Conservation (phyloP, 768 basidiomycete genomes). For the Tricholoma sp. region DNA sequence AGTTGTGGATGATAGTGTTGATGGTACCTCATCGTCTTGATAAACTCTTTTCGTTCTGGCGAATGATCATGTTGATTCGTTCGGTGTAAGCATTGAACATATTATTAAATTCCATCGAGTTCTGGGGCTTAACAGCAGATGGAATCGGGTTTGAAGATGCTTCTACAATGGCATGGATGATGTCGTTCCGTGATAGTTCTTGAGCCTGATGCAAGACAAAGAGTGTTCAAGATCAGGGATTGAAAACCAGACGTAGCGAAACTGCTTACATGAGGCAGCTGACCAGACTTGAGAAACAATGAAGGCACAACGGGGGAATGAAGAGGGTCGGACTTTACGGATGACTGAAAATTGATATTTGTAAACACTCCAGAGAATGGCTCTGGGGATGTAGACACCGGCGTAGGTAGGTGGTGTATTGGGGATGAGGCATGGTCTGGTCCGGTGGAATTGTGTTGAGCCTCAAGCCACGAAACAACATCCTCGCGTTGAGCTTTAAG, state of each 20-base stretch:
- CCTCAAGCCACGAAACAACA: constrained; percentile 19
- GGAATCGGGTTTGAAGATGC: constrained; percentile 8
- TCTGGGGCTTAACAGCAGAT: constrained; percentile 1
- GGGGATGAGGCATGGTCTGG: constrained; percentile 5
- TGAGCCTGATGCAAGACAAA: background rate
- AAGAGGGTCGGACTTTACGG: constrained; percentile 13
- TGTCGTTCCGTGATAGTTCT: constrained; percentile 2
- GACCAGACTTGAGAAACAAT: background rate
- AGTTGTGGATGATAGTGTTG: background rate
- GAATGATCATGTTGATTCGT: constrained; percentile 11
- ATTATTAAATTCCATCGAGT: constrained; percentile 10
- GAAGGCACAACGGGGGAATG: constrained; percentile 15
- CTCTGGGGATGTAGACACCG: constrained; percentile 20
- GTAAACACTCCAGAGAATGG: constrained; percentile 9
- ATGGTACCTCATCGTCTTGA: background rate
- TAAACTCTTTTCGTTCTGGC: constrained; percentile 4
- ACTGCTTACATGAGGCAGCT: constrained; percentile 5
- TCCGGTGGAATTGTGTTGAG: background rate
- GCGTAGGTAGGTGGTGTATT: constrained; percentile 17
- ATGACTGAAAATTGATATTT: background rate
- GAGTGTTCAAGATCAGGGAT: background rate
- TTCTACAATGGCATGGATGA: constrained; percentile 18
- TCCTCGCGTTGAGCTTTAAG: constrained; percentile 18
- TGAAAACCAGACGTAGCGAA: background rate
- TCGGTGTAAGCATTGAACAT: constrained; percentile 14